Evolutionary conservation across 2,329 filamentous ascomycete genomes (phyloP).

Genomic region (Leptographium radiaticola): DNA sequence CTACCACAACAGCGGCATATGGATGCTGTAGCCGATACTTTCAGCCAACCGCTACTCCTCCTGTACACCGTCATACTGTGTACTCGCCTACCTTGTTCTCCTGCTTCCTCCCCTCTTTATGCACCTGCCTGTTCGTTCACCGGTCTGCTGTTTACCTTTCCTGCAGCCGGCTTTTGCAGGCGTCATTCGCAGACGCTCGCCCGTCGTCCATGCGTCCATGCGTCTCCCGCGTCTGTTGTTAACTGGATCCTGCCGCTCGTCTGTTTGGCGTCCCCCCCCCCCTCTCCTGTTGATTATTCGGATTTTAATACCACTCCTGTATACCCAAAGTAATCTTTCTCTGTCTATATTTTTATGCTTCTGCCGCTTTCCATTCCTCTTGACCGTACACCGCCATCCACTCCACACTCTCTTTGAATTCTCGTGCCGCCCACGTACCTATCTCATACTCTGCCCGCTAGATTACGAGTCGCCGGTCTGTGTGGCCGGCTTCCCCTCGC

Average conservation of each 20-base stretch:
- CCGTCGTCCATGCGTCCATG: background rate
- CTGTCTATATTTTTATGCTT: background rate
- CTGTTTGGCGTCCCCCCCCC: background rate
- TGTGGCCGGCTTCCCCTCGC: too few relatives aligned
- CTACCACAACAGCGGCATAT: background rate
- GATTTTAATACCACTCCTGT: background rate
- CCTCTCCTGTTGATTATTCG: background rate
- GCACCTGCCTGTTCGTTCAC: slow-evolving; percentile 5
- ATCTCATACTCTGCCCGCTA: too few relatives aligned
- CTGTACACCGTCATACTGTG: slow-evolving; percentile 11
- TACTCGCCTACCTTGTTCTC: slow-evolving; percentile 2
- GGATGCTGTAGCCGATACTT: background rate
- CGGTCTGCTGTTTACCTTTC: slow-evolving; percentile 3
- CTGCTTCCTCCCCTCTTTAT: background rate
- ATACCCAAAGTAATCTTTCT: too few relatives aligned
- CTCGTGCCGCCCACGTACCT: too few relatives aligned
- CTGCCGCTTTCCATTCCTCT: background rate
- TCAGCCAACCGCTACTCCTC: background rate
- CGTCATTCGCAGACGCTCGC: background rate
- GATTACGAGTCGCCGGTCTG: too few relatives aligned
- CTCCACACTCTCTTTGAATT: background rate
- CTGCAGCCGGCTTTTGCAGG: background rate
- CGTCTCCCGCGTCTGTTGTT: background rate
- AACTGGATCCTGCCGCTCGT: background rate
- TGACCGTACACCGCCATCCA: too few relatives aligned